Conservation (phyloP, 2,329 filamentous ascomycete genomes). For the Chaetomiaceae sp. region DNA sequence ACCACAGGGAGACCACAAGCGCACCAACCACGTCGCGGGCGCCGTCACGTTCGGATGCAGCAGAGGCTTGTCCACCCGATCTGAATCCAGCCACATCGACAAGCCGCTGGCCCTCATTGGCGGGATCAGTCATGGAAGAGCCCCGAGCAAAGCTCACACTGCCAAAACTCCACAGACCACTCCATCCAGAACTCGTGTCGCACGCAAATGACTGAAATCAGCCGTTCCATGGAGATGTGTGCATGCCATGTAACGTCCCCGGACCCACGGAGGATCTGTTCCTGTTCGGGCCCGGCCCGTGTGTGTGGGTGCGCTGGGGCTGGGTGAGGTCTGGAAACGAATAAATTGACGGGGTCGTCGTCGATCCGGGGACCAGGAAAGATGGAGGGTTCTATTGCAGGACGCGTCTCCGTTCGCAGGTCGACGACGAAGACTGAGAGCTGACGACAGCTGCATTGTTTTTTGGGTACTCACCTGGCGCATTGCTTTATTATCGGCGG, state of each 20-base stretch:
- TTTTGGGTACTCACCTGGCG: no score
- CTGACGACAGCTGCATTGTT: background rate
- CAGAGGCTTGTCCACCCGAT: background rate
- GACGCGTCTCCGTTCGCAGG: conserved; percentile 7
- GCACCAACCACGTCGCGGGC: conserved; percentile 8
- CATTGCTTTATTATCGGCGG: no score
- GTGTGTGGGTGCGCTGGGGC: no score
- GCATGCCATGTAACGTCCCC: conserved; percentile 12
- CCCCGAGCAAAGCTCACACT: no score
- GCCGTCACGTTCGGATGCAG: background rate
- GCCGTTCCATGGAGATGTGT: background rate
- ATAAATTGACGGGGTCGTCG: background rate
- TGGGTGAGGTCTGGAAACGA: background rate
- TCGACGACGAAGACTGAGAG: background rate
- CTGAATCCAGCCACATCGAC: background rate
- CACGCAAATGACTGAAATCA: background rate
- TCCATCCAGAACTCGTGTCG: no score
- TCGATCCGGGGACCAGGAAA: background rate
- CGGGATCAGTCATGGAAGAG: no score
- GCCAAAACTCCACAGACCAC: no score
- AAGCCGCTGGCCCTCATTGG: conserved; percentile 5
- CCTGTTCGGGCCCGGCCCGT: background rate
- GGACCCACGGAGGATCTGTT: background rate
- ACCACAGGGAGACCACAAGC: conserved; percentile 2
- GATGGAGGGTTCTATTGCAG: background rate